Percentiles rank a stretch among this genome's conserved stretches.
Evolutionary conservation across 331 rosid genomes (phyloP).

Genomic region (Cydonia oblonga): DNA sequence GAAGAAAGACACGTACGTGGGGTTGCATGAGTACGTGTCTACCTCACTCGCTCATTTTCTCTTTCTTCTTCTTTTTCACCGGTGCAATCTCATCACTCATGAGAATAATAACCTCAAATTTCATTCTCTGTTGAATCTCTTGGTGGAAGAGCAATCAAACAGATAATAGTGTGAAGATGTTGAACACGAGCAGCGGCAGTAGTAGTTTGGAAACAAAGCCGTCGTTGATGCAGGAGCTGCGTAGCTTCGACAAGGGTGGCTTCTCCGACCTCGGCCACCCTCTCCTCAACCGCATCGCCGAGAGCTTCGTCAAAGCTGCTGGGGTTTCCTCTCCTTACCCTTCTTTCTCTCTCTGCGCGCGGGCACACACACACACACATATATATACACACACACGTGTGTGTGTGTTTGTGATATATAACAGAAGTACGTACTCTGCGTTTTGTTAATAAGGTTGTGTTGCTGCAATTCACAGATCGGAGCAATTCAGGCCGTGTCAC

Average conservation of each 20-base stretch:
- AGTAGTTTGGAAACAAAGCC: conserved; percentile 17
- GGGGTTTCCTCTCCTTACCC: conserved; percentile 24
- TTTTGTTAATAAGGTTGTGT: neutral
- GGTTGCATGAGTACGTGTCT: conserved; percentile 25
- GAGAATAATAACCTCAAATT: neutral
- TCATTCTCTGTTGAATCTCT: too few relatives aligned
- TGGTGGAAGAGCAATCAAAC: neutral
- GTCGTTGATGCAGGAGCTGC: conserved; percentile 27
- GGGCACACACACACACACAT: neutral
- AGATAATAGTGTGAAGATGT: neutral
- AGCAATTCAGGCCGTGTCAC: conserved; percentile 73
- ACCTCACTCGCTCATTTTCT: neutral
- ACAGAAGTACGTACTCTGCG: neutral
- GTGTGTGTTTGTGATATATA: neutral
- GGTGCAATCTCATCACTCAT: neutral
- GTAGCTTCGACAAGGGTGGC: conserved; percentile 20
- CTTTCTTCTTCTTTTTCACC: neutral
- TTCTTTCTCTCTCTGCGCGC: neutral
- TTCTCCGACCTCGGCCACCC: conserved; percentile 43
- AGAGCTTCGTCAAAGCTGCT: conserved; percentile 71
- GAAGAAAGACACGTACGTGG: conserved; percentile 18
- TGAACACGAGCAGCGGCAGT: neutral
- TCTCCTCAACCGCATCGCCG: conserved; percentile 57
- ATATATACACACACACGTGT: neutral
- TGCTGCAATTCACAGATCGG: conserved; percentile 47